Conservation (phyloP, 768 basidiomycete genomes). For the Lactarius hatsudake region DNA sequence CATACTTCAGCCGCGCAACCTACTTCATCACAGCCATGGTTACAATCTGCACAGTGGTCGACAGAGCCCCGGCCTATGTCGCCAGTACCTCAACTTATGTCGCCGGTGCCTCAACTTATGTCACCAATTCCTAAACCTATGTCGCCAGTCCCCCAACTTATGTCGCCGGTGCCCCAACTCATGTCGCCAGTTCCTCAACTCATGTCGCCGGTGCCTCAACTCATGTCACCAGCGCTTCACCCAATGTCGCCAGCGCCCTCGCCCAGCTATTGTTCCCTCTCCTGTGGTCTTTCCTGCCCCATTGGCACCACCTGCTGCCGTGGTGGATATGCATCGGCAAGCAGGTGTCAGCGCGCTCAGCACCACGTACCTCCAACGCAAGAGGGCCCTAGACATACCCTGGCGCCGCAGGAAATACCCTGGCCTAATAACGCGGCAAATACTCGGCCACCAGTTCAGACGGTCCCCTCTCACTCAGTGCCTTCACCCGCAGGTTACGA, state of each 20-base stretch:
- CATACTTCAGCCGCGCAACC: not conserved
- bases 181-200: not conserved
- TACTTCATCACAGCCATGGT: slow-evolving; percentile 9
- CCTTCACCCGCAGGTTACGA: slow-evolving; percentile 3
- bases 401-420: not conserved
- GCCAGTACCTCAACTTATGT: not conserved
- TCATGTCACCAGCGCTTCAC: not conserved
- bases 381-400: not conserved
- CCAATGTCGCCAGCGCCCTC: not conserved
- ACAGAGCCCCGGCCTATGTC: slow-evolving; percentile 19
- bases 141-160: not conserved
- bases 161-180: not conserved
- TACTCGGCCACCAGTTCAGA: slow-evolving; percentile 1
- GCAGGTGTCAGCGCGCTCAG: not conserved
- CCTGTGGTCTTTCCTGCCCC: slow-evolving; percentile 13
- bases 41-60: slow-evolving; percentile 11
- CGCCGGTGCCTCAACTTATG: not conserved
- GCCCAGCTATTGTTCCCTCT: slow-evolving; percentile 17
- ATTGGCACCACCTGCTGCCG: slow-evolving; percentile 6
- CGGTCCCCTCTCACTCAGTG: slow-evolving; percentile 9
- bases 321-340: slow-evolving; percentile 2
- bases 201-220: not conserved
- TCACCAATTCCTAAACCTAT: not conserved
- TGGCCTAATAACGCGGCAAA: not conserved
- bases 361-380: not conserved